phyloP scores from a whole-genome alignment of 2,329 filamentous ascomycete species.

The Fusarium brachygibbosum region DNA sequence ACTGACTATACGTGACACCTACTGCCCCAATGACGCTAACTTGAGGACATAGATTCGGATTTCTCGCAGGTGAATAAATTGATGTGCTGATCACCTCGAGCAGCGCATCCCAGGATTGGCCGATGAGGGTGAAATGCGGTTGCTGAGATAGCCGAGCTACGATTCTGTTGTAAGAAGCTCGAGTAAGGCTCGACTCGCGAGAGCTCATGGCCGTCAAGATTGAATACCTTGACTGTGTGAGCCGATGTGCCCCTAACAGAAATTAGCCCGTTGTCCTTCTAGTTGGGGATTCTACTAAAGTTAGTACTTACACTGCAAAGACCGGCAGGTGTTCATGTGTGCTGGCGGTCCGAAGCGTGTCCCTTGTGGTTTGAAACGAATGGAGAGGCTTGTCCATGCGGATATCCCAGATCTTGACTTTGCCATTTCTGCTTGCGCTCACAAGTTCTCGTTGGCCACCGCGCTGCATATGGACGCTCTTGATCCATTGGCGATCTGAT shows the following conservation, averaged over 20 bases:
- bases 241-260: conserved; percentile 81
- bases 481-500: conserved; percentile 86
- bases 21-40: conserved; percentile 47
- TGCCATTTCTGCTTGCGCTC: conserved; percentile 90
- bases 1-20: conserved; percentile 31
- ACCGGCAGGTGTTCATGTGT: conserved; percentile 97
- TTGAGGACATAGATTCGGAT: conserved; percentile 53
- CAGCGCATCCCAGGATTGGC: conserved; percentile 89
- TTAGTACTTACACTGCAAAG: conserved; percentile 83
- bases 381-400: conserved; percentile 84
- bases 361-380: conserved; percentile 79
- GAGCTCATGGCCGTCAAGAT: conserved; percentile 83
- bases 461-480: conserved; percentile 95
- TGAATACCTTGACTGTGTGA: conserved; percentile 92
- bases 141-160: conserved; percentile 84
- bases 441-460: conserved; percentile 93
- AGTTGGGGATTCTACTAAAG: conserved; percentile 1
- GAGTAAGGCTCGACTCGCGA: conserved; percentile 91
- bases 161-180: conserved; percentile 85
- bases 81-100: conserved; percentile 88
- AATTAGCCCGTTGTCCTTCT: conserved; percentile 47
- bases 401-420: conserved; percentile 96
- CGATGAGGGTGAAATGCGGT: conserved; percentile 97
- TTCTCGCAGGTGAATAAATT: conserved; percentile 85
- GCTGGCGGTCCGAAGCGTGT: conserved; percentile 85